Conservation (phyloP, 1,284 basidiomycete species). For the Testicularia cyperi region DNA sequence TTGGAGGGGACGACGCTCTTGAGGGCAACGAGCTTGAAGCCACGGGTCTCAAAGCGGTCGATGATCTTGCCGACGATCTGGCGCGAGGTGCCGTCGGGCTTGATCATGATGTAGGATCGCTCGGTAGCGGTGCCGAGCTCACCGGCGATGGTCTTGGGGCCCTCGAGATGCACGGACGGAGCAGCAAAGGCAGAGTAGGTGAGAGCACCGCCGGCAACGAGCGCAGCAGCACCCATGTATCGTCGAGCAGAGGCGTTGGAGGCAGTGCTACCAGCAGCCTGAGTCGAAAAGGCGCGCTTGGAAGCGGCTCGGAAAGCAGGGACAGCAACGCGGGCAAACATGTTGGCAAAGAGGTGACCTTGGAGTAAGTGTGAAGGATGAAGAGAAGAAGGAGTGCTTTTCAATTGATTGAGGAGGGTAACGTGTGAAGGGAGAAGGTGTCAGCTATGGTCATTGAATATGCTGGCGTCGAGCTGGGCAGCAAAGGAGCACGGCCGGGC, state of each 20-base stretch:
- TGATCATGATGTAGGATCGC: conserved; percentile 63
- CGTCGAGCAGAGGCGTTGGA: conserved; percentile 20
- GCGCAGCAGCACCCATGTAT: conserved; percentile 35
- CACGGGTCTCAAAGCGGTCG: conserved; percentile 46
- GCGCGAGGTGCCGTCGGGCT: conserved; percentile 53
- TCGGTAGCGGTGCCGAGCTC: conserved; percentile 62
- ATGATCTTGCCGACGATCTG: conserved; percentile 57
- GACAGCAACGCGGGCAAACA: conserved; percentile 38
- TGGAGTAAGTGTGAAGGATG: conserved; percentile 1
- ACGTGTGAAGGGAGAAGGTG: too few relatives aligned
- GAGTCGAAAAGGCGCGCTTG: conserved; percentile 39
- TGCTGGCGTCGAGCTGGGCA: too few relatives aligned
- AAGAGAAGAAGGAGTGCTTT: background rate
- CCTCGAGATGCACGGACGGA: conserved; percentile 56
- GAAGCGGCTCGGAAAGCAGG: conserved; percentile 33
- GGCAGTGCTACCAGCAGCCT: conserved; percentile 21
- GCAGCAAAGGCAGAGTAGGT: conserved; percentile 27
- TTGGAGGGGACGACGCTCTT: conserved; percentile 24
- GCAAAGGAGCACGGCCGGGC: too few relatives aligned
- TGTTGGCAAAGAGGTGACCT: conserved; percentile 1
- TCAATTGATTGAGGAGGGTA: too few relatives aligned
- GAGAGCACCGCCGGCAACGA: conserved; percentile 37
- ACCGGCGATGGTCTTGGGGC: conserved; percentile 62
- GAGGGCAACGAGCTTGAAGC: conserved; percentile 30
- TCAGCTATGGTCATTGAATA: too few relatives aligned